phyloP scores from a whole-genome alignment of 1,284 basidiomycete species.

The Pterulicium gracile region DNA sequence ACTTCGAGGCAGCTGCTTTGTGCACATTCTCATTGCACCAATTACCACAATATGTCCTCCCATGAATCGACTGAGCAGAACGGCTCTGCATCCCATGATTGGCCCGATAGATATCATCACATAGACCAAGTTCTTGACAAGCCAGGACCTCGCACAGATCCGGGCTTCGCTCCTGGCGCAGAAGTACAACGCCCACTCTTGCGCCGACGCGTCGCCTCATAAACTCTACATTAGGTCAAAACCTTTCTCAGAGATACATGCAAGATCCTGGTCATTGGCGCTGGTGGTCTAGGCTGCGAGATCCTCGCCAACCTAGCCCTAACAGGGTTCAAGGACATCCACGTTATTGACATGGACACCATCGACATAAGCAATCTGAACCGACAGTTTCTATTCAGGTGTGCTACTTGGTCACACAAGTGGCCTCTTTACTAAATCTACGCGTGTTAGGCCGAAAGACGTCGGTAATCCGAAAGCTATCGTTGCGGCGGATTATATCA shows the following conservation, averaged over 20 bases:
- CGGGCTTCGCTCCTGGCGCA: conserved; percentile 62
- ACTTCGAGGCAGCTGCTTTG: too few species aligned
- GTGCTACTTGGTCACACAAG: conserved; percentile 13
- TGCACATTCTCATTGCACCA: too few species aligned
- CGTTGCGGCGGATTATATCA: conserved; percentile 91
- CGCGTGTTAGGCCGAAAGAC: conserved; percentile 60
- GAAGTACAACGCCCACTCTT: conserved; percentile 33
- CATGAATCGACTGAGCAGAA: too few species aligned
- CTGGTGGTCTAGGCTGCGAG: conserved; percentile 91
- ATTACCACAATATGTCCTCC: too few species aligned
- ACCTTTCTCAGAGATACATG: conserved; percentile 74
- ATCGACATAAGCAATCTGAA: conserved; percentile 99
- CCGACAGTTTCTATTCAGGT: conserved; percentile 97
- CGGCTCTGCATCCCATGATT: conserved; percentile 33
- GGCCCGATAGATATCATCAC: conserved; percentile 67
- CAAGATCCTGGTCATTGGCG: conserved; percentile 96
- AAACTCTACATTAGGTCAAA: conserved; percentile 53
- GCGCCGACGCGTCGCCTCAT: conserved; percentile 10
- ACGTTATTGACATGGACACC: conserved; percentile 99
- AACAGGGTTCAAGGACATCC: conserved; percentile 94
- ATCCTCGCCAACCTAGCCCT: conserved; percentile 89
- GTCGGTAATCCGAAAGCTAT: conserved; percentile 93
- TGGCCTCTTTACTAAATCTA: background rate
- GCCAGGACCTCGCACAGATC: conserved; percentile 74
- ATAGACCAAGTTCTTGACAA: conserved; percentile 75